Base-by-base conservation (phyloP, 2,329 filamentous ascomycete species). In the Sporothrix euskadiensis region DNA sequence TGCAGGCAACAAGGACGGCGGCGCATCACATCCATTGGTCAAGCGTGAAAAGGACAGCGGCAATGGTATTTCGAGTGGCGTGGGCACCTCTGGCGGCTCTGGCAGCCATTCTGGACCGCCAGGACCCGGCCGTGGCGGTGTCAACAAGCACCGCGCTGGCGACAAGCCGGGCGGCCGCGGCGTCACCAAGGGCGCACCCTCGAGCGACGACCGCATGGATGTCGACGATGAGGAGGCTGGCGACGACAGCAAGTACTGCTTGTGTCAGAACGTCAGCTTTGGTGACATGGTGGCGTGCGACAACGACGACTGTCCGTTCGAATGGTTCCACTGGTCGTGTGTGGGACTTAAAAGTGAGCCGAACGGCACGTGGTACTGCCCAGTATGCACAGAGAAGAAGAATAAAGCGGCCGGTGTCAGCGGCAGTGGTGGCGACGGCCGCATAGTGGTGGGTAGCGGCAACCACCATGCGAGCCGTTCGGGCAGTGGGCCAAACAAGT, bases 231-330 rank as follows among this genome's bases (percentile, higher is more conserved):
- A 93, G 69, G 91, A 93, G 73, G 91, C 91, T 57, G 90, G 89
- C 72, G 90, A 91, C 75, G 92, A 94, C 81, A 91, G 92, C 79
- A 92, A 93, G 81, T 96, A 96, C 82, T 96, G 93, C 82, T 86
- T 91, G 41, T 96, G 93, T 81, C 91, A 94, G 80, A 92, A 92
- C 78, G 91, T 94, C 76, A 94, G 91, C 81, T 94, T 92, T 79
- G 93, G 93, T 75, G 91, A 95, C 79, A 96, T 96, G 93, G 92
- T 96, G 76, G 93, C 92, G 41, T 96, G 93, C 83, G 93, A 96
- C 83, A 95, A 95, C 81, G 89, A 92, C 73, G 87, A 90, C 76
- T 96, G 93, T 81, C 89, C 90, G 65, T 92, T 89, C 79, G 92
- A 96, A 83, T 96, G 93, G 93, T 96, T 96, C 81, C 93, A 96